Evolutionary conservation across 2,329 filamentous ascomycete species (phyloP).

Genomic region (Sporothrix dimorphospora): DNA sequence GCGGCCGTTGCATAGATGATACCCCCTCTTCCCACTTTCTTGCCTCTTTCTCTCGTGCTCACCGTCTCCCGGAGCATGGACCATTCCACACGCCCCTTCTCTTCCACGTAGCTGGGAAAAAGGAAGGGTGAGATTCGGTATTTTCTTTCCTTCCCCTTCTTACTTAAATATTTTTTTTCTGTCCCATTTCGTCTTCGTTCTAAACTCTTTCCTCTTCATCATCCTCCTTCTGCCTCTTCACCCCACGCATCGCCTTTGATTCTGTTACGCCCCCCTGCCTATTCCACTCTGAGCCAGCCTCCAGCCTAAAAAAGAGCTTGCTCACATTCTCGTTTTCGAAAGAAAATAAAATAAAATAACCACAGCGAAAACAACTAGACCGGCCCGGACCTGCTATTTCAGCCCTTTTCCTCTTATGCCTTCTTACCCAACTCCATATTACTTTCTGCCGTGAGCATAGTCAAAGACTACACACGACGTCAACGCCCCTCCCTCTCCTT

Average conservation of each 20-base stretch:
- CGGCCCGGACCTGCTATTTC: background rate
- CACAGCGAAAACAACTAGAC: background rate
- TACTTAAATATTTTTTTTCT: background rate
- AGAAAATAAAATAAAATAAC: background rate
- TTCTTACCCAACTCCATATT: background rate
- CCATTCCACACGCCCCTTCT: background rate
- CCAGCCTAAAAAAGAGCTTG: background rate
- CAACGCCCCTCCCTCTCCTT: background rate
- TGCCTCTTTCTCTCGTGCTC: background rate
- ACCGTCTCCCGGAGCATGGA: background rate
- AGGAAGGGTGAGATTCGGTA: background rate
- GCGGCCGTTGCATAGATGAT: background rate
- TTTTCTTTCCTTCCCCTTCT: background rate
- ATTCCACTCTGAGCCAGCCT: background rate
- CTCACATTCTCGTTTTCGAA: background rate
- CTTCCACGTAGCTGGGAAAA: background rate
- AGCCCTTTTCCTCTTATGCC: background rate
- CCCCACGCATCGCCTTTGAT: background rate
- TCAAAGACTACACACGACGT: background rate
- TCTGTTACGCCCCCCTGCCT: background rate
- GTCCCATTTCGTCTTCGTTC: background rate
- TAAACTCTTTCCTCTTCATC: background rate
- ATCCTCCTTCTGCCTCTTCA: background rate
- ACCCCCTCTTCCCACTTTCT: background rate
- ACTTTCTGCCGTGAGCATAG: slow-evolving; percentile 12